phyloP scores from a whole-genome alignment of 2,329 filamentous ascomycete genomes.

The Cadophora luteo-olivacea region DNA sequence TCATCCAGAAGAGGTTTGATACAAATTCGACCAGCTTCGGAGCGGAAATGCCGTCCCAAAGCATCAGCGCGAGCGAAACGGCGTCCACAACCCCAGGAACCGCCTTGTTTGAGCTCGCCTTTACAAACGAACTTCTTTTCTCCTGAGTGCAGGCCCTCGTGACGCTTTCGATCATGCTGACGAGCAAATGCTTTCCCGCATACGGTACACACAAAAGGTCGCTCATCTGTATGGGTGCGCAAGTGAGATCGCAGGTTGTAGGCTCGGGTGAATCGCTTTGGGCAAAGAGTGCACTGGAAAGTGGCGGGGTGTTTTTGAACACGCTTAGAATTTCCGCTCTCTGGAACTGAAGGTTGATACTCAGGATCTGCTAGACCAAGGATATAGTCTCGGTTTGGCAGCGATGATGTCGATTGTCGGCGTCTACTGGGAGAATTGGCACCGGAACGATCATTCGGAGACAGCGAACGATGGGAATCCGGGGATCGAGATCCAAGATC shows the following conservation, averaged over 20 bases:
- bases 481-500: slow-evolving; percentile 54
- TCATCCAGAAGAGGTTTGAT: slow-evolving; percentile 98
- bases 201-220: slow-evolving; percentile 95
- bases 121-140: slow-evolving; percentile 99
- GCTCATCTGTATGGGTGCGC: slow-evolving; percentile 95
- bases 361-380: slow-evolving; percentile 89
- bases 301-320: slow-evolving; percentile 97
- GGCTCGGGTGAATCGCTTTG: slow-evolving; percentile 93
- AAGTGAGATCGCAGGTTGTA: slow-evolving; percentile 97
- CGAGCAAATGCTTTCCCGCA: slow-evolving; percentile 97
- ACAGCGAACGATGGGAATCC: slow-evolving; percentile 59
- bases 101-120: slow-evolving; percentile 82
- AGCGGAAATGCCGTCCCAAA: slow-evolving; percentile 91
- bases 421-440: slow-evolving; percentile 53
- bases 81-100: slow-evolving; percentile 90
- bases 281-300: slow-evolving; percentile 92
- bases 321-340: slow-evolving; percentile 71
- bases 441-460: slow-evolving; percentile 62
- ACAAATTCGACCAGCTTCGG: slow-evolving; percentile 92
- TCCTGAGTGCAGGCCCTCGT: slow-evolving; percentile 93
- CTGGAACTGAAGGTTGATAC: slow-evolving; percentile 70
- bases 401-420: slow-evolving; percentile 67
- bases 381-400: slow-evolving; percentile 75
- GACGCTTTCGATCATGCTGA: slow-evolving; percentile 95
- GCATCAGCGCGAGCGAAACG: slow-evolving; percentile 96